phyloP scores from a whole-genome alignment of 2,329 filamentous ascomycete species.

The Exophiala sp. region DNA sequence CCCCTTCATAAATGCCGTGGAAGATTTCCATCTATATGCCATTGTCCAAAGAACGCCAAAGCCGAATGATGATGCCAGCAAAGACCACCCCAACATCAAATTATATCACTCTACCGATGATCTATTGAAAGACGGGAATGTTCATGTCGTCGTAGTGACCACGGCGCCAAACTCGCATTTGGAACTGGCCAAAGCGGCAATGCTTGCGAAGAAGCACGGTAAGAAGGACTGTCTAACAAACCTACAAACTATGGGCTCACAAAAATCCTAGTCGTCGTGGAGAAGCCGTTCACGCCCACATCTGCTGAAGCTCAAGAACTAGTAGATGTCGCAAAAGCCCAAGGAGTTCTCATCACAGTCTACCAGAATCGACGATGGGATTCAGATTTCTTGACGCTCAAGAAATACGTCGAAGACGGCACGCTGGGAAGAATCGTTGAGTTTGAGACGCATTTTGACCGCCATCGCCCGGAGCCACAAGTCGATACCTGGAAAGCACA shows the following conservation, averaged over 20 bases:
- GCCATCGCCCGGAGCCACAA: slow-evolving; percentile 61
- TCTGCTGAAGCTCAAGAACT: slow-evolving; percentile 64
- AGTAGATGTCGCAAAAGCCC: slow-evolving; percentile 51
- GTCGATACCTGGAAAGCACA: slow-evolving; percentile 65
- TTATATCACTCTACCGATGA: slow-evolving; percentile 62
- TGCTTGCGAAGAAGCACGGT: slow-evolving; percentile 36
- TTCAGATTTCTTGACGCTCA: slow-evolving; percentile 69
- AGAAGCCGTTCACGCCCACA: slow-evolving; percentile 79
- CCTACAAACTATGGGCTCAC: background rate
- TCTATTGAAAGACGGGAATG: slow-evolving; percentile 61
- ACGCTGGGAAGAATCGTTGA: slow-evolving; percentile 69
- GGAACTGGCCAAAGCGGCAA: slow-evolving; percentile 59
- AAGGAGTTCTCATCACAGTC: slow-evolving; percentile 58
- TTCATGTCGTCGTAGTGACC: slow-evolving; percentile 68
- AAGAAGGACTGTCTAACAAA: background rate
- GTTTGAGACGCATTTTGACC: slow-evolving; percentile 77
- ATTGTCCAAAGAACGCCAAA: slow-evolving; percentile 72
- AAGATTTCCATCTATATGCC: slow-evolving; percentile 65
- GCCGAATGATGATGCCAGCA: slow-evolving; percentile 61
- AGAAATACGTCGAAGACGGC: slow-evolving; percentile 57
- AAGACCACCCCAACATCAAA: slow-evolving; percentile 63
- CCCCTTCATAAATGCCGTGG: slow-evolving; percentile 66
- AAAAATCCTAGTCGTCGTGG: slow-evolving; percentile 58
- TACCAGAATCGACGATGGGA: slow-evolving; percentile 78
- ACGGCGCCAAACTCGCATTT: slow-evolving; percentile 72